A percentile compares a stretch with the other conserved stretches of the same genome.
Evolutionary conservation across 805 yeast species (phyloP).

Genomic region (Candida bentonensis): DNA sequence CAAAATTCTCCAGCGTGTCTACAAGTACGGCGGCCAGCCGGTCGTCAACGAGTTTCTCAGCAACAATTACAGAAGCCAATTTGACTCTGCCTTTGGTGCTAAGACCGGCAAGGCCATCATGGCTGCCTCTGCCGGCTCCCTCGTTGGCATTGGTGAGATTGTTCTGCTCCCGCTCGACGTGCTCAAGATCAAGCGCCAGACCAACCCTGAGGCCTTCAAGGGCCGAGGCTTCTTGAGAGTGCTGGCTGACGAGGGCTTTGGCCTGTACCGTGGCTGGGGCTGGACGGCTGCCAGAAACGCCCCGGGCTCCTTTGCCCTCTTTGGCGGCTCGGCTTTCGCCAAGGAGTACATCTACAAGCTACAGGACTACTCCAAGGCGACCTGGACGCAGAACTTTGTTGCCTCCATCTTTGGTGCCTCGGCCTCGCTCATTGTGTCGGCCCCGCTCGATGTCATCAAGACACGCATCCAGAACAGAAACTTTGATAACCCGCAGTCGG

Average conservation of each 20-base stretch:
- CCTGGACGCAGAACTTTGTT: constrained; percentile 89
- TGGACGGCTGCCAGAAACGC: constrained; percentile 99
- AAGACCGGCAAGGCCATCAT: constrained; percentile 95
- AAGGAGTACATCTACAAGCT: constrained; percentile 88
- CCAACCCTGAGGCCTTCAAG: constrained; percentile 98
- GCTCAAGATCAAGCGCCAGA: constrained; percentile 94
- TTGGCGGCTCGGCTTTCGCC: constrained; percentile 98
- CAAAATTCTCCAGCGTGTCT: constrained; percentile 91
- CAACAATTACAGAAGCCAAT: constrained; percentile 52
- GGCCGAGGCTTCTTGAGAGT: constrained; percentile 93
- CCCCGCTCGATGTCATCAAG: constrained; percentile 95
- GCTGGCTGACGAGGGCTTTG: constrained; percentile 79
- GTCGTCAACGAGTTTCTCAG: constrained; percentile 88
- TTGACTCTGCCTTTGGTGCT: constrained; percentile 69
- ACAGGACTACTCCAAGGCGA: constrained; percentile 75
- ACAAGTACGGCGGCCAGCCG: constrained; percentile 99
- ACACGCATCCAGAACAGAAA: constrained; percentile 95
- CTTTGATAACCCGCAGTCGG: constrained; percentile 91
- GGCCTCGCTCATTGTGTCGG: constrained; percentile 90
- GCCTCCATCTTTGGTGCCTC: constrained; percentile 95
- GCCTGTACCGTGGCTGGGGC: constrained; percentile 96
- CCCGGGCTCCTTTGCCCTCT: constrained; percentile 94
- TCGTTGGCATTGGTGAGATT: constrained; percentile 96
- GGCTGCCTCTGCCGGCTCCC: constrained; percentile 94
- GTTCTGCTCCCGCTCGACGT: constrained; percentile 92